These are phyloP conservation scores for Ophiognomonia clavigignenti-juglandacearum DNA, from an alignment of 2,329 filamentous ascomycete species.

Conservation along the genomic window DNA sequence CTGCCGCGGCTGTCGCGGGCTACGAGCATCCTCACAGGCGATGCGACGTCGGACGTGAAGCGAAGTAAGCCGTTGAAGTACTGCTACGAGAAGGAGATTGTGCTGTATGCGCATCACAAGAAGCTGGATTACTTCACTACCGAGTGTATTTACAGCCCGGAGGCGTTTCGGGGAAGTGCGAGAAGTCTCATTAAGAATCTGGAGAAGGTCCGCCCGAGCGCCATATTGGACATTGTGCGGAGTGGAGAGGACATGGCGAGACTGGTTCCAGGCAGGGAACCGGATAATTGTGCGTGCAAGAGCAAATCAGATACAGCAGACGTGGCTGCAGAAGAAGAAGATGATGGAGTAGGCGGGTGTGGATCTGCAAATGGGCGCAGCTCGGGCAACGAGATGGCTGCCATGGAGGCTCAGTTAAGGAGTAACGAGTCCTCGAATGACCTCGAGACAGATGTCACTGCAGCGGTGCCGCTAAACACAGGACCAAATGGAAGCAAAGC, in stretches of 20 bases:
- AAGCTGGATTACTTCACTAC: slow-evolving; percentile 97
- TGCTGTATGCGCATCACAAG: slow-evolving; percentile 94
- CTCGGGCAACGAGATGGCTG: slow-evolving; percentile 72
- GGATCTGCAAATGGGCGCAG: slow-evolving; percentile 64
- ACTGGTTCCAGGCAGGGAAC: slow-evolving; percentile 63
- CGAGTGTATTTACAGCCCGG: slow-evolving; percentile 96
- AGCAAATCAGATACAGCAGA: slow-evolving; percentile 33
- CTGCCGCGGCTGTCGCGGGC: slow-evolving; percentile 80
- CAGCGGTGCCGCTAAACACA: slow-evolving; percentile 32
- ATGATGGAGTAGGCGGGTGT: slow-evolving; percentile 67
- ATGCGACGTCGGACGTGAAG: slow-evolving; percentile 79
- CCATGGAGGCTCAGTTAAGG: slow-evolving; percentile 70
- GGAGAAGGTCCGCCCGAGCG: slow-evolving; percentile 87
- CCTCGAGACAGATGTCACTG: slow-evolving; percentile 63
- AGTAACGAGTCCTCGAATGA: slow-evolving; percentile 56
- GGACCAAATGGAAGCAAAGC: slow-evolving; percentile 20
- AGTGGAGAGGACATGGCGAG: slow-evolving; percentile 96
- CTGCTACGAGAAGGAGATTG: slow-evolving; percentile 98
- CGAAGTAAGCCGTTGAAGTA: slow-evolving; percentile 97
- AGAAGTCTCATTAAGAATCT: slow-evolving; percentile 91
- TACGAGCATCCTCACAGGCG: slow-evolving; percentile 82
- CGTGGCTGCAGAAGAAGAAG: slow-evolving; percentile 46
- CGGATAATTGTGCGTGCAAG: slow-evolving; percentile 41
- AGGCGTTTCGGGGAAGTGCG: slow-evolving; percentile 91
- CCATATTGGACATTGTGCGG: slow-evolving; percentile 88